Evolutionary conservation across 2,329 filamentous ascomycete genomes (phyloP).

Genomic region (Fusarium protoensiforme): DNA sequence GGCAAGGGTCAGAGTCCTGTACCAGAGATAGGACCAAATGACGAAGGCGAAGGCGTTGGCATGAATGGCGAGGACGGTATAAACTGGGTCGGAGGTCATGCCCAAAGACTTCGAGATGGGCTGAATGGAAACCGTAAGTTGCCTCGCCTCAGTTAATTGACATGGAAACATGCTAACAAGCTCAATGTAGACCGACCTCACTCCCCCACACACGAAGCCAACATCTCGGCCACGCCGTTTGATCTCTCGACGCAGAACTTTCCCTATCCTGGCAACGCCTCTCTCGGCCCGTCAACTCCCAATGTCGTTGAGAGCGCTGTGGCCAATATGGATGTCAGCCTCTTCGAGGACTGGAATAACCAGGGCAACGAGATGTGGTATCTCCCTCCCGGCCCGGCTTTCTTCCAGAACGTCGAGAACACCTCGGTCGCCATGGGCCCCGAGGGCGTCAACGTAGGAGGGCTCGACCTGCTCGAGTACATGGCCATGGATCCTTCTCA

Average conservation of each 20-base stretch:
- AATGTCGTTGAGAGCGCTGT: slow-evolving; percentile 49
- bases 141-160: not conserved
- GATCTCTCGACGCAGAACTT: slow-evolving; percentile 67
- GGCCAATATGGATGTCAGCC: slow-evolving; percentile 50
- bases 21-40: slow-evolving; percentile 43
- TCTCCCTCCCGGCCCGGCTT: slow-evolving; percentile 70
- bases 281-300: slow-evolving; percentile 63
- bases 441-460: slow-evolving; percentile 74
- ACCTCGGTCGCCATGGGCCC: slow-evolving; percentile 73
- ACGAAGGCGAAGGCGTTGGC: slow-evolving; percentile 38
- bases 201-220: slow-evolving; percentile 51
- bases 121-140: slow-evolving; percentile 52
- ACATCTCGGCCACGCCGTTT: slow-evolving; percentile 73
- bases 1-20: slow-evolving; percentile 56
- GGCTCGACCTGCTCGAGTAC: slow-evolving; percentile 74
- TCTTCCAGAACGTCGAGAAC: slow-evolving; percentile 73
- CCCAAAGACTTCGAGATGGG: slow-evolving; percentile 54
- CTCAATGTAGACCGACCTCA: slow-evolving; percentile 48
- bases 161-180: slow-evolving; percentile 14
- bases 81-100: slow-evolving; percentile 52
- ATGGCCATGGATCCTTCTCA: slow-evolving; percentile 69
- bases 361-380: slow-evolving; percentile 74
- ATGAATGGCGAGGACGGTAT: slow-evolving; percentile 38
- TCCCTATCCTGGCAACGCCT: slow-evolving; percentile 61
- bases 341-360: slow-evolving; percentile 67